These are phyloP conservation scores for Talaromyces nanjingensis DNA, from an alignment of 495 filamentous ascomycete genomes.

Conservation along the genomic window DNA sequence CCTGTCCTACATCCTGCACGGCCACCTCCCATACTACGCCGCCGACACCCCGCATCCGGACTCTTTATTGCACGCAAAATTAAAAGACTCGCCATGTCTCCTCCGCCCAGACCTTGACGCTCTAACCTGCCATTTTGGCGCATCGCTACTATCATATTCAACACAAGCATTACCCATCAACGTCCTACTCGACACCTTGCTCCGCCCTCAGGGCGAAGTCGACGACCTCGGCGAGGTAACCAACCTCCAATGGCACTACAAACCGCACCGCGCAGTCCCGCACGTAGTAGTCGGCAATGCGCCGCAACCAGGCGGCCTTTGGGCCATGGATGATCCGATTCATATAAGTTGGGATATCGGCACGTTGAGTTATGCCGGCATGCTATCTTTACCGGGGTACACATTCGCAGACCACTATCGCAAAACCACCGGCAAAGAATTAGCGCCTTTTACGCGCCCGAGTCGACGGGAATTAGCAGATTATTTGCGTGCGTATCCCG, in stretches of 20 bases:
- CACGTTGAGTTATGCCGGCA: constrained; percentile 58
- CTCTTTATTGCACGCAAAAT: constrained; percentile 49
- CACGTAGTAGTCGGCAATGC: constrained; percentile 55
- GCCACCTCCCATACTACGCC: constrained; percentile 54
- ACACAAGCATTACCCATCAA: constrained; percentile 60
- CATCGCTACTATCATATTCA: constrained; percentile 56
- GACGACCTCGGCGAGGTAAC: constrained; percentile 42
- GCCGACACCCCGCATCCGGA: constrained; percentile 51
- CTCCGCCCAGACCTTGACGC: constrained; percentile 36
- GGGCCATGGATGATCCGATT: constrained; percentile 49
- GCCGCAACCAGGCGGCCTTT: constrained; percentile 51
- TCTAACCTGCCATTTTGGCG: constrained; percentile 56
- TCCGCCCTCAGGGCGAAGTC: constrained; percentile 58
- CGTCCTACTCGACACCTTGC: constrained; percentile 55
- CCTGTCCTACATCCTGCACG: constrained; percentile 62
- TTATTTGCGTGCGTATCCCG: constrained; percentile 52
- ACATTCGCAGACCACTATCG: constrained; percentile 50
- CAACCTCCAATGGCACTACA: constrained; percentile 50
- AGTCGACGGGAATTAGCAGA: constrained; percentile 50
- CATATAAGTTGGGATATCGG: constrained; percentile 51
- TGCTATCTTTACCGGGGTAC: constrained; percentile 60
- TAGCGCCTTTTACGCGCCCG: constrained; percentile 51
- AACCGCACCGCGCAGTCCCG: constrained; percentile 44
- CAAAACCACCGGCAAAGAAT: constrained; percentile 28
- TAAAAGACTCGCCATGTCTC: constrained; percentile 32